Percentiles rank a stretch among this genome's conserved stretches.
Evolutionary conservation across 2,329 filamentous ascomycete species (phyloP).

Genomic region (Arthroderma uncinatum): DNA sequence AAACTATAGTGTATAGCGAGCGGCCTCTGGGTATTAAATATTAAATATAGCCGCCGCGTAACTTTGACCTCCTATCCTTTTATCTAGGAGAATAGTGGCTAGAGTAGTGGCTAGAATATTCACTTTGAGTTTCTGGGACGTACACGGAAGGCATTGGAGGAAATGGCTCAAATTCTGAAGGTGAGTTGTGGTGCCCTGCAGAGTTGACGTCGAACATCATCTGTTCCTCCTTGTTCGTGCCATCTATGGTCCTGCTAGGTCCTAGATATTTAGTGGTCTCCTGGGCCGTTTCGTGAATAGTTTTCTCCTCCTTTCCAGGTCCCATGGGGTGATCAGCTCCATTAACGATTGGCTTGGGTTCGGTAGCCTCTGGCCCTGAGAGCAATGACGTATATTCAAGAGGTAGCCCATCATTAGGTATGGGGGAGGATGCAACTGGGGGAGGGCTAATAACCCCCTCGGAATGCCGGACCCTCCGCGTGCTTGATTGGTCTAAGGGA

Average conservation of each 20-base stretch:
- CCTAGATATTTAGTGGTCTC: background rate
- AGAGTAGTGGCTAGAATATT: constrained; percentile 11
- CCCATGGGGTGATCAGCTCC: background rate
- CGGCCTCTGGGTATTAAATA: no score
- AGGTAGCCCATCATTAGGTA: background rate
- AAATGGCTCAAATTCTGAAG: constrained; percentile 12
- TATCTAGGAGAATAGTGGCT: background rate
- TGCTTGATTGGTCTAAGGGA: background rate
- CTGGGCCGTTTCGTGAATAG: background rate
- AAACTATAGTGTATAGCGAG: no score
- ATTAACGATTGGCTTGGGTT: background rate
- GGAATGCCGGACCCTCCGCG: background rate
- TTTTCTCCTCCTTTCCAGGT: background rate
- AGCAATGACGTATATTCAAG: background rate
- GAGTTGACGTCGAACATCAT: constrained; percentile 13
- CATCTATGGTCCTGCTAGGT: background rate
- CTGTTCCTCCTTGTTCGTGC: background rate
- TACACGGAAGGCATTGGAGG: background rate
- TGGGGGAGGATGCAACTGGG: background rate
- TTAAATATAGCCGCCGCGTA: no score
- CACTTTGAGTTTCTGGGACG: background rate
- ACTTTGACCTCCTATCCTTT: no score
- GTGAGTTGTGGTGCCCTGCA: background rate
- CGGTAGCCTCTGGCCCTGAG: background rate
- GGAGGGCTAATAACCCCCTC: background rate